These are phyloP conservation scores for Diplodia intermedia DNA, from an alignment of 2,329 filamentous ascomycete genomes.

Conservation along the genomic window DNA sequence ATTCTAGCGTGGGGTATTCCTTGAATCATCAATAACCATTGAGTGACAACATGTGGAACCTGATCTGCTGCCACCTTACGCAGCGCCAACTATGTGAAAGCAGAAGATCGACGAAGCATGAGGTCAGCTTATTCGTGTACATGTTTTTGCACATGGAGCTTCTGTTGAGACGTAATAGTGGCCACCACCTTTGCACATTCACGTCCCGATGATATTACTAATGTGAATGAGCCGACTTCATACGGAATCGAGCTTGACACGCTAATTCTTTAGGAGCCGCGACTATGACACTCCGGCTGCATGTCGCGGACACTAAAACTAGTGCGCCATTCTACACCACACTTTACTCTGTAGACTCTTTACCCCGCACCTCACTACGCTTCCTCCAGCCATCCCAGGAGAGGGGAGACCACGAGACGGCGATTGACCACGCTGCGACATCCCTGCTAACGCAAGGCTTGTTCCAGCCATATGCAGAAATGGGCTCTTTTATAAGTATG, in stretches of 20 bases:
- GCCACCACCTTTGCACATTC: background rate
- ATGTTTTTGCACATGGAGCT: background rate
- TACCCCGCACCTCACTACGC: background rate
- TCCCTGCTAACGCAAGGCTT: too few relatives aligned
- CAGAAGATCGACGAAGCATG: background rate
- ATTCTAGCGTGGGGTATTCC: background rate
- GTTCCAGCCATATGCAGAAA: too few relatives aligned
- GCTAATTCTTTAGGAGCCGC: background rate
- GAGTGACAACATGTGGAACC: background rate
- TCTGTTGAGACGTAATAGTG: too few relatives aligned
- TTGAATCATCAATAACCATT: background rate
- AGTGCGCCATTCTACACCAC: background rate
- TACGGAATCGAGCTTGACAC: background rate
- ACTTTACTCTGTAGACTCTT: too few relatives aligned
- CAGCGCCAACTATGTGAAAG: background rate
- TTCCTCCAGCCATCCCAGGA: background rate
- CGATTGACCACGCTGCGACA: too few relatives aligned
- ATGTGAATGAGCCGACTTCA: background rate
- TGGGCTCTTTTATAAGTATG: too few relatives aligned
- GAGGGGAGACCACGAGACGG: too few relatives aligned
- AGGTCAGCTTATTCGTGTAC: background rate
- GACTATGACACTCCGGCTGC: background rate
- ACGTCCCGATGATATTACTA: background rate
- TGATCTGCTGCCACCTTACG: background rate
- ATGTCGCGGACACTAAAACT: conserved; percentile 6